Conservation (phyloP, 2,329 filamentous ascomycete species). For the Sarocladium strictum region DNA sequence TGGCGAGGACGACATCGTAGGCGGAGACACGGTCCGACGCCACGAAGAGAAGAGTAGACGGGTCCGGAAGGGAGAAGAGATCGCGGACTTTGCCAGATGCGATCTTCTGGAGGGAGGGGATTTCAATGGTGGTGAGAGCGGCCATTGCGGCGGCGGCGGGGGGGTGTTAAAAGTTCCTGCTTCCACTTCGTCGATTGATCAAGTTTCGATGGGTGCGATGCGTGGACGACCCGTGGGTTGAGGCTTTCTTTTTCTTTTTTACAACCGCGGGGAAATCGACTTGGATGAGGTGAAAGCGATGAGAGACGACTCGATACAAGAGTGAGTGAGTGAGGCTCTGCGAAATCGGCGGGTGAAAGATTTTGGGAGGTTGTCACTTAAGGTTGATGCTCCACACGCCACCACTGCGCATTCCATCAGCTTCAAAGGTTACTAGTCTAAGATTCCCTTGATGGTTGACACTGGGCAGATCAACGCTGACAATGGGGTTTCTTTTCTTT, state of each 20-base stretch:
- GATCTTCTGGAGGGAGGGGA: conserved; percentile 28
- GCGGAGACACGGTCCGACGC: conserved; percentile 89
- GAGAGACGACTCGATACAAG: not conserved
- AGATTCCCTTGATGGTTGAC: no score
- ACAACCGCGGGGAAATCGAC: no score
- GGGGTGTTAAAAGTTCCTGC: no score
- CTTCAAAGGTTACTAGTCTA: no score
- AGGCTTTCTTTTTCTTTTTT: no score
- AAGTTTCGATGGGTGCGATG: no score
- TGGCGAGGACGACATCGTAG: conserved; percentile 86
- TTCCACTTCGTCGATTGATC: no score
- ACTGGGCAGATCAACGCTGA: no score
- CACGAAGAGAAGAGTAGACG: conserved; percentile 66
- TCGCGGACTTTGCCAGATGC: conserved; percentile 68
- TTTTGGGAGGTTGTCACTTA: conserved; percentile 1
- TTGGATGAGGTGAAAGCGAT: not conserved
- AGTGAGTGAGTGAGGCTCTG: conserved; percentile 6
- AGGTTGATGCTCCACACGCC: conserved; percentile 6
- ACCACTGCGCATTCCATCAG: no score
- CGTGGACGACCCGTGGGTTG: no score
- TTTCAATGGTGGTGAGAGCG: conserved; percentile 20
- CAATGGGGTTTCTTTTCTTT: no score
- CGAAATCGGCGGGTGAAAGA: conserved; percentile 6
- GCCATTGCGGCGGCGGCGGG: conserved; percentile 9
- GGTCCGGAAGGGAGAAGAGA: conserved; percentile 62